Conservation (phyloP, 2,329 filamentous ascomycete genomes). For the Monosporascus sp. region DNA sequence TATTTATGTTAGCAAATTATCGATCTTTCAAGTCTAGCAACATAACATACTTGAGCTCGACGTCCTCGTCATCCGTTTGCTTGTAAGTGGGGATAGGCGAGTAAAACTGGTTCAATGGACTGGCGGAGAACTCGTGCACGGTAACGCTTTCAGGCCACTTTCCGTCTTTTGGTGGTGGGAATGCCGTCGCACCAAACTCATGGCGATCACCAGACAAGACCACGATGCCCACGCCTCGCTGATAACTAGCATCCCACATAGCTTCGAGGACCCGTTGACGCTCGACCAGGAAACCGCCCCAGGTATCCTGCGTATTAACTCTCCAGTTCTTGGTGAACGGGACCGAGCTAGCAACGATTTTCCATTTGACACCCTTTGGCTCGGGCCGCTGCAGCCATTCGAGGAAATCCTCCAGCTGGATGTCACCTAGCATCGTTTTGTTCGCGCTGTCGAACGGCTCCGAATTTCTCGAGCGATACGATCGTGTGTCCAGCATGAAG, state of each 20-base stretch:
- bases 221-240: constrained; percentile 68
- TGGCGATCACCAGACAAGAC: constrained; percentile 91
- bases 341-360: constrained; percentile 83
- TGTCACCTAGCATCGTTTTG: constrained; percentile 82
- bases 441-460: constrained; percentile 53
- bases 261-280: constrained; percentile 74
- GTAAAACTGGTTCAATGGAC: constrained; percentile 91
- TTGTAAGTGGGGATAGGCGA: constrained; percentile 77
- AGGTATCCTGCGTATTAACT: constrained; percentile 82
- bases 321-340: constrained; percentile 98
- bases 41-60: constrained; percentile 73
- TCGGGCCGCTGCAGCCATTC: constrained; percentile 69
- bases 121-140: constrained; percentile 88
- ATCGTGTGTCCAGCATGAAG: constrained; percentile 89
- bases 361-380: constrained; percentile 80
- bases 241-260: constrained; percentile 80
- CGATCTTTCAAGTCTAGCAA: not conserved
- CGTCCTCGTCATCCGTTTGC: constrained; percentile 76
- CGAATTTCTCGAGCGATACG: constrained; percentile 69
- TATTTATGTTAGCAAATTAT: constrained; percentile 28
- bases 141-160: constrained; percentile 59
- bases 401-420: constrained; percentile 76
- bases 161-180: constrained; percentile 56
- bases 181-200: constrained; percentile 87
- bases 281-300: constrained; percentile 86